These are phyloP conservation scores for Candida sanyaensis DNA, from an alignment of 1,139 yeast species.

Conservation along the genomic window DNA sequence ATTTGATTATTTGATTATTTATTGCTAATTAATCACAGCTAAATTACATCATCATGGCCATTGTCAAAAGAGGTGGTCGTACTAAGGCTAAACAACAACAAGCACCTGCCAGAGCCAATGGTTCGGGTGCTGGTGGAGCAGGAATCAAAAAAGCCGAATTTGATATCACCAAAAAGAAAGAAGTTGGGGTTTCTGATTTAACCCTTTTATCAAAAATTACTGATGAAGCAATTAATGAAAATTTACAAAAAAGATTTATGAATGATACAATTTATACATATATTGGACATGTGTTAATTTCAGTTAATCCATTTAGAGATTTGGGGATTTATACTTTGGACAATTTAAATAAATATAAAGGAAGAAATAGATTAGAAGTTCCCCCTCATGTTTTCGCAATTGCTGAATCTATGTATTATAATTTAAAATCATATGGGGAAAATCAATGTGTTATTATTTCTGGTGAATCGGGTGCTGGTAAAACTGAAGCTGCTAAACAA, in stretches of 20 bases:
- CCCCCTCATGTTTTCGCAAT: conserved; percentile 99
- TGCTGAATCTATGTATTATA: conserved; percentile 96
- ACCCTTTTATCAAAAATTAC: conserved; percentile 86
- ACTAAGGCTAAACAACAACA: conserved; percentile 56
- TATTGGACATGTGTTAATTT: conserved; percentile 85
- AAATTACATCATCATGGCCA: conserved; percentile 52
- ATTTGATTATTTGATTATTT: not conserved
- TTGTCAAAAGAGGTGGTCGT: conserved; percentile 75
- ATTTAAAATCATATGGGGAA: conserved; percentile 91
- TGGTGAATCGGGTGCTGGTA: conserved; percentile 99
- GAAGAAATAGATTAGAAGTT: conserved; percentile 90
- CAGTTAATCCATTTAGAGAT: conserved; percentile 96
- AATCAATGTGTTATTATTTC: conserved; percentile 97
- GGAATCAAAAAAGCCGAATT: conserved; percentile 90
- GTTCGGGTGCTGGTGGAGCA: conserved; percentile 3
- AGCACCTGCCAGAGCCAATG: conserved; percentile 53
- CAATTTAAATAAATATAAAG: conserved; percentile 74
- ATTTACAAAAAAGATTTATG: conserved; percentile 83
- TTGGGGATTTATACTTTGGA: conserved; percentile 90
- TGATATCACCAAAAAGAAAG: conserved; percentile 86
- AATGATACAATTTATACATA: conserved; percentile 89
- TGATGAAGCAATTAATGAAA: conserved; percentile 92
- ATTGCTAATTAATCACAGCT: not conserved
- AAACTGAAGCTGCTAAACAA: conserved; percentile 97
- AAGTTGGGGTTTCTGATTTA: conserved; percentile 95